Base-by-base conservation (phyloP, 805 yeast species). In the Candida alai region DNA sequence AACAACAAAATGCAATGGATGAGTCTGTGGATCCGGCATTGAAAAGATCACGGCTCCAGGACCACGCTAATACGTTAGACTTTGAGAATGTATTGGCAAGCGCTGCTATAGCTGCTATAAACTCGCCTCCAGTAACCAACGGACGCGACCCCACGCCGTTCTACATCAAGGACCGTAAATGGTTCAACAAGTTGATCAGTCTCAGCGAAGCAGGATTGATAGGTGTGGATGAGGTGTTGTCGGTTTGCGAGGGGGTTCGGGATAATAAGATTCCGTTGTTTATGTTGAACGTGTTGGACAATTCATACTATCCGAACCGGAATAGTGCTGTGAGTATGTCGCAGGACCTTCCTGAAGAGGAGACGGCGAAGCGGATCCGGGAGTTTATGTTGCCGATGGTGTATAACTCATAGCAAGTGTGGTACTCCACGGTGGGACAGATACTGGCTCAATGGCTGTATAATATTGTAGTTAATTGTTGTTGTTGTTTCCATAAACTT, bases 301-400 rank as follows among this genome's bases (percentile, higher is more conserved):
- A 49, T 26, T 54, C 51, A 4, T 55, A 56, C 38, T 54, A 54
- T 32, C 48, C 53, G 2, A 50, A 45, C 4, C 38, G 52, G 22
- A 45, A 47, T 20, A 27, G 30, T 24, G 7, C 21, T 3, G 42
- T 43, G 11, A 25, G 26, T 24, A 11, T 19, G 8, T 20, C 31
- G 6, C 44, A 47, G 7, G 42, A 35, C 9, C 35, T 47, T 8
- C 44, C 51, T 4, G 62, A 57, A 33, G 57, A 50, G 16, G 65
- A 60, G 26, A 49, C 51, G 24, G 62, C 48, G 1, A 58, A 59
- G 29, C 42, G 62, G 22, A 48, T 60, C 5, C 45, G 63, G 28
- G 54, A 51, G 25, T 61, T 56, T 40, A 58, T 62, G 57, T 36
- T 62, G 9, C 68, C 68, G 0, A 54, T 61, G 59, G 55, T 51